Base-by-base conservation (phyloP, 169 alveolate species). In the Plasmodium knowlesi region DNA sequence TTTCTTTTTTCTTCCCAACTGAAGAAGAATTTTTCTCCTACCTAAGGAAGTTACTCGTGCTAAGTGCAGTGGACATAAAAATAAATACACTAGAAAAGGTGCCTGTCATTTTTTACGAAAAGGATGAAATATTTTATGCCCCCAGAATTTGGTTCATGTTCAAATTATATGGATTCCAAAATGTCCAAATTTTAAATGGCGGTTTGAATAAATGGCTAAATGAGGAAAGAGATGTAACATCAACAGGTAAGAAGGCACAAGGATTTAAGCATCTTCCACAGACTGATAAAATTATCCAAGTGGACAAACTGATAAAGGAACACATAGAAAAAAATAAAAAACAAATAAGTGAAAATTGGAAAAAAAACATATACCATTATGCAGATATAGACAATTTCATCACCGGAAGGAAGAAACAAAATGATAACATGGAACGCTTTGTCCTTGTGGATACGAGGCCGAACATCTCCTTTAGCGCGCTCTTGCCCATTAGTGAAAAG, bases 111-210 rank as follows among this genome's bases (percentile, higher is more conserved):
- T 39, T 85, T 43, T 85, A 85, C 43, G 93, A 85, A 85, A 85
- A 54, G 67, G 93, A 85, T 9, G 93, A 85, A 25, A 85, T 85
- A 46, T 85, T 85, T 57, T 85, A 85, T 74, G 30, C 93, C 61
- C 93, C 93, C 12, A 85, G 93, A 76, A 73, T 85, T 2, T 85
- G 93, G 93, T 76, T 85, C 79, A 85, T 85, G 50, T 85, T 85
- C 67, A 85, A 85, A 76, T 54, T 85, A n/a, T 54, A 43, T 61
- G 83, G 94, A 12, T 88, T 88, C 41, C 81, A 76, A n/a, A 88
- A 70, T 50, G 74, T 88, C 28, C 22, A 76, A 22, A 61, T 88
- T 78, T 78, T 88, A 88, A 88, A 88, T 79, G 94, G 89, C 32
- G 94, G 94, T 41, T 88, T 88, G 82, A 88, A 88, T 78, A 88